Base-by-base conservation (phyloP, 2,329 filamentous ascomycete species). In the Ceratocystis ficicola region DNA sequence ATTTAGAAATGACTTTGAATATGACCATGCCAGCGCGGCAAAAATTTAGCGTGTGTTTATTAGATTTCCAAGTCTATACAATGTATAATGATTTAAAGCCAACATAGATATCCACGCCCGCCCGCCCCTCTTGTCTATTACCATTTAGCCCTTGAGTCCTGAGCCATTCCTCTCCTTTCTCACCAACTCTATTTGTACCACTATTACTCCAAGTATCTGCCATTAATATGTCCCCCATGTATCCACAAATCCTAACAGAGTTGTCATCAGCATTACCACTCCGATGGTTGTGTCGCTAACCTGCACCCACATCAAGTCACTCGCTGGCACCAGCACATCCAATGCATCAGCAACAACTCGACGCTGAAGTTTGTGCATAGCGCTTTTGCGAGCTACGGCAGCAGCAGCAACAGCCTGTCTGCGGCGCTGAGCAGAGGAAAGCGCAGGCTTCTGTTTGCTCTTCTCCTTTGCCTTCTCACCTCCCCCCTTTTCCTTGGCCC, bases 321-420 rank as follows among this genome's bases (percentile, higher is more conserved):
- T 76, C 0, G 82, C 82, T 0, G 88, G 87, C 41, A 88, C 76
- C 3, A 85, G 71, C 60, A 88, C 72, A 72, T 90, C 87, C 63
- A 87, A 78, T 5, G 75, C 69, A 71, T 88, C 84, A 1, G 83
- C 78, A 1, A 84, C 68, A 5, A 86, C 72, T 62, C 78, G 77
- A 15, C 81, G 79, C 32, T 76, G 70, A 1, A 85, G 71, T 15
- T 46, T 57, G 5, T 55, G 22, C 62, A 67, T 68, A 36, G 55
- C 55, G 6, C 3, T 30, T 8, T 20, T 28, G 25, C 55, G 55
- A 6, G 55, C 55, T 30, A 5, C 28, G 6, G 25, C 15, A 5
- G 17, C 28, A 2, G 5, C 55, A 8, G 25, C 30, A 10, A 28
- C 28, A 3, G 55, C 55, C 17, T 15, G 25, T 20, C 36, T 59